Evolutionary conservation across 2,329 filamentous ascomycete genomes (phyloP).

Genomic region (Pyrenochaeta sp.): DNA sequence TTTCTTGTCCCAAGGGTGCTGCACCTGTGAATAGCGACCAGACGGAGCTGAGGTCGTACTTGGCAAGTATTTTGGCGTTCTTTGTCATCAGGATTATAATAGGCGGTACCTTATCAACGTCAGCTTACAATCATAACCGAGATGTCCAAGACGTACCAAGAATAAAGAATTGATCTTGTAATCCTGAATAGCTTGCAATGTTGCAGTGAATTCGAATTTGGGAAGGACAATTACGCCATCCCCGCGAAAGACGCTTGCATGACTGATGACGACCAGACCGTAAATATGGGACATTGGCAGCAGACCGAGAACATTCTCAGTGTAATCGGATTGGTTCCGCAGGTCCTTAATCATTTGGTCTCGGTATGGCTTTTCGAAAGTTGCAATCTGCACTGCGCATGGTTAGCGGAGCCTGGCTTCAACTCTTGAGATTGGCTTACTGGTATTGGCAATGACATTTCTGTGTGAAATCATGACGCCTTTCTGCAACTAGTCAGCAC

Average conservation of each 20-base stretch:
- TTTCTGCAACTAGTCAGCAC: conserved; percentile 62
- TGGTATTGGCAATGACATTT: conserved; percentile 79
- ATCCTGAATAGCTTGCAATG: conserved; percentile 70
- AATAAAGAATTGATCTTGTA: conserved; percentile 74
- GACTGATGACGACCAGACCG: conserved; percentile 74
- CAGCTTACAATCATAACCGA: conserved; percentile 3
- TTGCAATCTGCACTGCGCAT: conserved; percentile 62
- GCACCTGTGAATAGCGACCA: conserved; percentile 75
- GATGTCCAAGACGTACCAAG: conserved; percentile 60
- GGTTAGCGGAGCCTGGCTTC: conserved; percentile 5
- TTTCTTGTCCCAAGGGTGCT: conserved; percentile 78
- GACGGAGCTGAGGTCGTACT: conserved; percentile 77
- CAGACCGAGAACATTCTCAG: conserved; percentile 70
- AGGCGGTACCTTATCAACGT: conserved; percentile 70
- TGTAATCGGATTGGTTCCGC: conserved; percentile 54
- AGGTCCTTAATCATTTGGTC: conserved; percentile 48
- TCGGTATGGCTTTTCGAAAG: conserved; percentile 59
- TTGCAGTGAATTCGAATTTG: conserved; percentile 76
- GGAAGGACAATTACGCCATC: conserved; percentile 77
- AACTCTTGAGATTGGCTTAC: conserved; percentile 20
- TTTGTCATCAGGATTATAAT: conserved; percentile 82
- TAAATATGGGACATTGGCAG: conserved; percentile 86
- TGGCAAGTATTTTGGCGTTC: conserved; percentile 65
- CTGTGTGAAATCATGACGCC: conserved; percentile 83
- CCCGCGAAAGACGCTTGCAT: conserved; percentile 72